Evolutionary conservation across 225 moss, liverwort and hornwort genomes (phyloP), one percentile per base, ranked within the genome.

Genomic region (Climacium dendroides): DNA sequence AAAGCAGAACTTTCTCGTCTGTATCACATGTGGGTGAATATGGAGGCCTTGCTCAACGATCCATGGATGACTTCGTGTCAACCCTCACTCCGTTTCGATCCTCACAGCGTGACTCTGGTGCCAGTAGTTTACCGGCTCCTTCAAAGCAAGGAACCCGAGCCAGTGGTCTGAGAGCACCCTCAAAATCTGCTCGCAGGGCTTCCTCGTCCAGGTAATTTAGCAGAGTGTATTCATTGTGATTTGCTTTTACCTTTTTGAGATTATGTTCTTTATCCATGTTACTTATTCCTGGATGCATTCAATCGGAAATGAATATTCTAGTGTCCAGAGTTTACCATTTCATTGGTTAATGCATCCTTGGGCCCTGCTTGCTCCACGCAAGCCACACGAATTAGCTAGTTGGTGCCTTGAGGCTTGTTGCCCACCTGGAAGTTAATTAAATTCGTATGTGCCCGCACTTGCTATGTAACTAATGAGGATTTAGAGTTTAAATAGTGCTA

Each of bases 21-120:
- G 87, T 94, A 41, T 92, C 92, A 41, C 94, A 94, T 90, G 92
- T 95, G 86, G 89, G 91, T 75, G 92, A 90, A 53, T 95, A 92
- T 79, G 93, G 91, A 74, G 88, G 89, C 32, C 91, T 95, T 82
- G 95, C 95, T 37, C 92, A 95, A 86, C 87, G 92, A 83, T 95
- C 95, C 43, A 93, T 95, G 93, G 95, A 95, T 78, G 92, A 91
- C 72, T 95, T 95, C 54, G 93, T 95, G 77, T 93, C 93, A 26
- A 80, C 92, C 50, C 78, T 93, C 69, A 90, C 92, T 58, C 95
- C 95, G 63, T 95, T 92, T 87, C 92, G 84, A 85, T 84, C 84
- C 83, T 79, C 90, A 15, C 84, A 89, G 65, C 35, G 80, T 54
- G 85, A 83, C 84, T 77, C 92, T 60, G 75, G 85, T 78, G 89